phyloP scores from a whole-genome alignment of 108 stramenopile genomes.

The Nitzschia putrida region DNA sequence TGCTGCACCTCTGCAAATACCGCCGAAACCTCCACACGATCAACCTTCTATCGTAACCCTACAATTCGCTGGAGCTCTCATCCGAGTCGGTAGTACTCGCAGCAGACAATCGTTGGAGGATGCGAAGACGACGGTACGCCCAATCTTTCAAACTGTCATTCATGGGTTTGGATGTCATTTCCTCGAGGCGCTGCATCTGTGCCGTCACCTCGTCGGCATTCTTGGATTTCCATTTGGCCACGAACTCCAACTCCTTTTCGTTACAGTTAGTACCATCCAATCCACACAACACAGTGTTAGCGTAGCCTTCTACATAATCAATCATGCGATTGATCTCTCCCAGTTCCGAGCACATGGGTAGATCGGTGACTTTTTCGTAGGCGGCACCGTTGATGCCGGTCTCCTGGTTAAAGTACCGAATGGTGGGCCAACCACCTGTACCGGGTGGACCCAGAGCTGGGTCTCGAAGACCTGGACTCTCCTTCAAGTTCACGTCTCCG shows the following conservation, averaged over 20 bases:
- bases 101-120: conserved; percentile 23
- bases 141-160: conserved; percentile 37
- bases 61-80: not conserved
- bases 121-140: conserved; percentile 34
- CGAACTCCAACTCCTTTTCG: conserved; percentile 44
- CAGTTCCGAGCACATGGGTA: conserved; percentile 65
- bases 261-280: conserved; percentile 36
- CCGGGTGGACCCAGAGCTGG: conserved; percentile 50
- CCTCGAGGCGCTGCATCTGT: conserved; percentile 34
- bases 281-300: conserved; percentile 46
- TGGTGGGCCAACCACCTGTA: conserved; percentile 74
- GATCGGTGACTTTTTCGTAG: conserved; percentile 56
- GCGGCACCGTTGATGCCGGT: conserved; percentile 55
- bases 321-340: conserved; percentile 45
- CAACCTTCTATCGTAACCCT: not conserved
- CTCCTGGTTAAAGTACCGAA: conserved; percentile 68
- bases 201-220: conserved; percentile 17
- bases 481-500: conserved; percentile 54
- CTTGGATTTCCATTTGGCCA: conserved; percentile 41
- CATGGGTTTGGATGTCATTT: conserved; percentile 44
- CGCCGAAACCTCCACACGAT: not conserved
- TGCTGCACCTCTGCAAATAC: not conserved
- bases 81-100: not conserved
- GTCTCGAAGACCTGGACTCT: conserved; percentile 25
- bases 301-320: conserved; percentile 54